A percentile compares a stretch with the other conserved stretches of the same genome.
phyloP scores from a whole-genome alignment of 176 grass and related monocot species.

The Leersia perrieri region DNA sequence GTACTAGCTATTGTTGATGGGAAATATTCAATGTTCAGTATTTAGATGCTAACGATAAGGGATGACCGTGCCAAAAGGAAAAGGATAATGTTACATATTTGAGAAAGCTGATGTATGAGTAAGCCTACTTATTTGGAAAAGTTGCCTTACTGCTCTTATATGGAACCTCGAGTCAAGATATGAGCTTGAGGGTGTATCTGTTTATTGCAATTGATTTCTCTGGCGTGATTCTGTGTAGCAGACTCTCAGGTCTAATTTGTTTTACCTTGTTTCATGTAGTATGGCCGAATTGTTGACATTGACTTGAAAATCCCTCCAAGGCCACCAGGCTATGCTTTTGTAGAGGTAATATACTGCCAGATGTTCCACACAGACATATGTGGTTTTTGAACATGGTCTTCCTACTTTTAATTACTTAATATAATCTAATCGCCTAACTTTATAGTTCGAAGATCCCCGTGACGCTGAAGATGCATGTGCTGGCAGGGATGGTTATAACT shows the following conservation, averaged over 20 bases:
- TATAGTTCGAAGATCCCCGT: constrained; percentile 92
- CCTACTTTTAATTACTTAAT: background rate
- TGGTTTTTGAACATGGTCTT: background rate
- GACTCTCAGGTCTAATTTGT: background rate
- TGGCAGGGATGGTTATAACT: constrained; percentile 90
- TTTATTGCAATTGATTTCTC: background rate
- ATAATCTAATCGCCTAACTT: background rate
- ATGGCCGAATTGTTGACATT: constrained; percentile 89
- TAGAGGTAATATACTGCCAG: constrained; percentile 53
- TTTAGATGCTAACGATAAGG: background rate
- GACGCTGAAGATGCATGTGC: constrained; percentile 90
- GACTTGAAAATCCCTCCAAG: constrained; percentile 95
- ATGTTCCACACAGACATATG: background rate
- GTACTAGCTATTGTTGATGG: background rate
- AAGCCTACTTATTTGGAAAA: background rate
- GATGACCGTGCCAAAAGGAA: background rate
- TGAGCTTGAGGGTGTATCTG: background rate
- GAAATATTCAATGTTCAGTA: background rate
- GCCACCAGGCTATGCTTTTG: constrained; percentile 95
- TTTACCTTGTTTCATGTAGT: constrained; percentile 40
- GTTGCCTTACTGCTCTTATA: background rate
- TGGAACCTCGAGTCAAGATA: background rate
- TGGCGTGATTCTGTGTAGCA: background rate
- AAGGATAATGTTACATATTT: background rate
- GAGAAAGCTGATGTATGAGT: background rate